Percentiles rank a stretch among this genome's conserved stretches.
Conservation (phyloP, 345 rosid species). For the Hypericum androsaemum region DNA sequence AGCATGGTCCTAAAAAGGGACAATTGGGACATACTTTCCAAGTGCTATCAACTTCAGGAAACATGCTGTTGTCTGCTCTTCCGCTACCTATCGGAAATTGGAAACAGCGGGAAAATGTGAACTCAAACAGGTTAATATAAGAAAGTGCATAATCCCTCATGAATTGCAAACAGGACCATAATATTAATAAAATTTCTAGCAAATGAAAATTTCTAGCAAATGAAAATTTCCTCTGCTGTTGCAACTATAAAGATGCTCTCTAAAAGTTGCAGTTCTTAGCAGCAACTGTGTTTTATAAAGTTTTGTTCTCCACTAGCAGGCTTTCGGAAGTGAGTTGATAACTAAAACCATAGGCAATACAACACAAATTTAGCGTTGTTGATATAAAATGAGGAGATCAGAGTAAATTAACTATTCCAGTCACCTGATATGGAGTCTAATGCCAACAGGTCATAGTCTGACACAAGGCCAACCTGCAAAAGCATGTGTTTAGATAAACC, state of each 20-base stretch:
- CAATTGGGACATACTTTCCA: slow-evolving; percentile 64
- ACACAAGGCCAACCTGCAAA: slow-evolving; percentile 89
- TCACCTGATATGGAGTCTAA: slow-evolving; percentile 90
- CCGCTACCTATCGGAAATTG: slow-evolving; percentile 36
- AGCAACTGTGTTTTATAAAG: not conserved
- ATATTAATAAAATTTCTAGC: not conserved
- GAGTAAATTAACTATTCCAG: slow-evolving; percentile 8
- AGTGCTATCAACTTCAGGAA: slow-evolving; percentile 92
- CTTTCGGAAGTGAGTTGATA: too few relatives aligned
- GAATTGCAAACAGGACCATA: not conserved
- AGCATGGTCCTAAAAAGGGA: slow-evolving; percentile 4
- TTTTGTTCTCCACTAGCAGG: not conserved
- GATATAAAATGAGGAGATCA: not conserved
- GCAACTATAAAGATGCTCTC: too few relatives aligned
- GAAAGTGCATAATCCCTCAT: not conserved
- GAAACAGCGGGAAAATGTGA: slow-evolving; percentile 9
- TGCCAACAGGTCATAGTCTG: slow-evolving; percentile 88
- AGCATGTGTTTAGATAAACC: not conserved
- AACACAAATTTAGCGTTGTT: too few relatives aligned
- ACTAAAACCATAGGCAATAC: too few relatives aligned
- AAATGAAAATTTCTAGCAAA: too few relatives aligned
- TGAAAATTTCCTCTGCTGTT: too few relatives aligned
- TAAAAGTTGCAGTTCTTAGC: too few relatives aligned
- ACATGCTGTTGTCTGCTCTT: slow-evolving; percentile 58
- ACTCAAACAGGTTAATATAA: not conserved